Evolutionary conservation across 495 filamentous ascomycete genomes (phyloP), one percentile per base, ranked within the genome.

Genomic region (Aspergillus sclerotiicarbonarius): DNA sequence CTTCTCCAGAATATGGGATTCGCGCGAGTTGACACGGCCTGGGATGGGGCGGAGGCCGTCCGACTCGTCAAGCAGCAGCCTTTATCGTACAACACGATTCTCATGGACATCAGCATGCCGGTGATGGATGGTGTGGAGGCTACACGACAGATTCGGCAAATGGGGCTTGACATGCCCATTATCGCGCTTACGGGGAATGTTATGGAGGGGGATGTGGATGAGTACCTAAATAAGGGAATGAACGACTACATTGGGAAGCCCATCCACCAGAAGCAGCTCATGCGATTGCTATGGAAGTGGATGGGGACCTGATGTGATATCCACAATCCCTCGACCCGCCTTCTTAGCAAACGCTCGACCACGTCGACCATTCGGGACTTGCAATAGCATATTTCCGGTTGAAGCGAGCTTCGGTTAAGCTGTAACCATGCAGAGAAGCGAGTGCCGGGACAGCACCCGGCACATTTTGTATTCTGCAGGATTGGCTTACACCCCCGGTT

Each of bases 61-160:
- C 65, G 72, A 3, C 68, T 81, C 67, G 71, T 83, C 3, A 76
- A 74, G 10, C 71, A 77, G 54, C 76, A 80, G 44, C 78, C 79
- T 0, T 59, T 78, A 0, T 65, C 75, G 0, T 87, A 84, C 60
- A 76, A 83, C 51, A 37, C 81, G 13, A 79, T 87, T 6, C 63
- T 87, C 6, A 78, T 78, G 74, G 86, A 90, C 57, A 84, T 91
- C 52, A 83, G 79, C 57, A 91, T 92, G 89, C 89, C 89, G 0
- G 69, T 90, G 0, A 82, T 90, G 75, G 82, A 88, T 55, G 87
- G 87, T 5, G 70, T 89, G 32, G 82, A 80, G 44, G 81, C 87
- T 9, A 89, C 87, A 1, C 73, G 76, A 5, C 73, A 77, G 8
- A 89, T 90, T 51, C 79, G 87, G 12, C 69, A 72, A 12, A 77